Evolutionary conservation across 345 rosid species (phyloP), one percentile per base, ranked within the genome.

Genomic region (Microcos paniculata): DNA sequence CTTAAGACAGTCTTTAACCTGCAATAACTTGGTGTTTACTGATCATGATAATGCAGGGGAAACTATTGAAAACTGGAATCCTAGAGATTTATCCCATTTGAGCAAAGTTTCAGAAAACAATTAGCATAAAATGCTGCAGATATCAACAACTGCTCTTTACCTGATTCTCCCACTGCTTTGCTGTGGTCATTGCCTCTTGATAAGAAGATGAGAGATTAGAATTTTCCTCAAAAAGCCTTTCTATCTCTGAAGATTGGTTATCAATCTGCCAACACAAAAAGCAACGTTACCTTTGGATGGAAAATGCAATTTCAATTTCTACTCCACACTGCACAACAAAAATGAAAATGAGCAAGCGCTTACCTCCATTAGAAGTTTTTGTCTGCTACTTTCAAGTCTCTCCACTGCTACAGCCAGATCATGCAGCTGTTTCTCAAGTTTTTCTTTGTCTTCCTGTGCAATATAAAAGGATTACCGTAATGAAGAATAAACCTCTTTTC

Each of bases 291-390:
- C 40, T 64, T 75, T 16, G 76, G 55, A 78, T 38, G 35, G 24
- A 23, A 57, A 79, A 71, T 23, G 53, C 21, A 58, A 28, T 42
- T 62, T 43, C 52, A 53, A 70, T 5, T 51, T 38, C 78, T 72
- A 43, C 77, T 67, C 62, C 30, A n/a, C 28, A 51, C 40, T 12
- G 56, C 23, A 71, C n/a, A 46, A 58, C 75, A 24, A 53, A 76
- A 16, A 77, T 70, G 38, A 57, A 75, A 51, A 40, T 33, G 73
- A 75, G 66, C 75, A 76, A 51, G 51, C 66, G 52, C 55, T 30
- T 42, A 91, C 99, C 98, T 96, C 99, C 87, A 83, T 80, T 30
- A 96, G 89, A 89, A 96, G 98, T 85, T 93, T 96, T 84, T 96
- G 98, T 77, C 98, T 87, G 74, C 99, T 90, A 84, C 77, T 90